These are phyloP conservation scores for Mycogone perniciosa DNA, from an alignment of 2,329 filamentous ascomycete species.

Conservation along the genomic window DNA sequence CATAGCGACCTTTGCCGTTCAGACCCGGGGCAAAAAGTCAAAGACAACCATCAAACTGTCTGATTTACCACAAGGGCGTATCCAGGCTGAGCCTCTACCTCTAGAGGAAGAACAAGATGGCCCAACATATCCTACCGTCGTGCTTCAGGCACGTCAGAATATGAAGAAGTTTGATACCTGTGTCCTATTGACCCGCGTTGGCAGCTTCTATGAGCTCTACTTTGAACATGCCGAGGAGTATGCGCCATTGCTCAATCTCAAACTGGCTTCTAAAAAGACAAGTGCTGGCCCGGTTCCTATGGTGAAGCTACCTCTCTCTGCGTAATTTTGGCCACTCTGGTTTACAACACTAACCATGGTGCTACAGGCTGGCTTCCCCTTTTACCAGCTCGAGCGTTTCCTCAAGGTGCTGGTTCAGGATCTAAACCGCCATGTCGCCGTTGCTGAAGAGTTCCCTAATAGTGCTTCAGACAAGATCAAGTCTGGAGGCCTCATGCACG, in stretches of 20 bases:
- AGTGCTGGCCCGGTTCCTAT: slow-evolving; percentile 74
- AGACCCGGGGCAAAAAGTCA: slow-evolving; percentile 47
- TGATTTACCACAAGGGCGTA: slow-evolving; percentile 50
- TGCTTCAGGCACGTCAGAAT: slow-evolving; percentile 80
- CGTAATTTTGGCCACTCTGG: slow-evolving; percentile 13
- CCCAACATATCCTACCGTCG: slow-evolving; percentile 72
- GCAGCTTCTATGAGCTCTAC: slow-evolving; percentile 96
- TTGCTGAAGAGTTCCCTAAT: slow-evolving; percentile 88
- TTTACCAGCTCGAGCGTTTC: slow-evolving; percentile 86
- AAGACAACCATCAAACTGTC: slow-evolving; percentile 47
- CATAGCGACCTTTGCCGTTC: slow-evolving; percentile 3
- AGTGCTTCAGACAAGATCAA: slow-evolving; percentile 62
- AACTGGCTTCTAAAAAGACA: slow-evolving; percentile 76
- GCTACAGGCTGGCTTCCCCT: slow-evolving; percentile 77
- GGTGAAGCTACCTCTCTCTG: slow-evolving; percentile 43
- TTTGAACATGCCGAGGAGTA: slow-evolving; percentile 91
- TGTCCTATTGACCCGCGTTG: slow-evolving; percentile 84
- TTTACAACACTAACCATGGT: slow-evolving; percentile 4
- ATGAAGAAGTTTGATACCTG: slow-evolving; percentile 89
- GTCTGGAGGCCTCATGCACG: slow-evolving; percentile 73
- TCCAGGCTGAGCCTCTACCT: slow-evolving; percentile 25
- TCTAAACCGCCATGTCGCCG: slow-evolving; percentile 81
- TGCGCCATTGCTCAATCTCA: slow-evolving; percentile 79
- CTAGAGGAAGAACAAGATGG: slow-evolving; percentile 34
- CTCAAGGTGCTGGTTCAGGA: slow-evolving; percentile 92